These are phyloP conservation scores for Blastobotrys malaysiensis DNA, from an alignment of 1,139 yeast species.

Conservation along the genomic window DNA sequence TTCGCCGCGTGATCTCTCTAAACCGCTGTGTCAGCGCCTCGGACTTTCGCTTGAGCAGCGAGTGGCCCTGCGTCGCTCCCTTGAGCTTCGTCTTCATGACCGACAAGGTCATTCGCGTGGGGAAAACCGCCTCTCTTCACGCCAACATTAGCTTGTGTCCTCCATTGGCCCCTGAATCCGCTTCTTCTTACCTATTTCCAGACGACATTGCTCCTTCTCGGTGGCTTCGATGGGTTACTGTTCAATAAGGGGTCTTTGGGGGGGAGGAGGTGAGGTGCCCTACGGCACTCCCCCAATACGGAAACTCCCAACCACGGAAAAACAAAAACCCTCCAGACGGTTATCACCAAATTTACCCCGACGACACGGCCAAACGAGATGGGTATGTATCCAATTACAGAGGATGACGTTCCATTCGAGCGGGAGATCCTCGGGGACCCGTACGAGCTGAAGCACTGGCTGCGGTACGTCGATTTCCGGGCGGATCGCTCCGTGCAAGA, in stretches of 20 bases:
- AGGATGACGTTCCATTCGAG: constrained; percentile 44
- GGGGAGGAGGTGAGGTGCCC: too few relatives aligned
- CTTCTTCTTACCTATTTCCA: constrained; percentile 6
- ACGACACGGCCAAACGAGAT: neutral
- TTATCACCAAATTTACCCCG: neutral
- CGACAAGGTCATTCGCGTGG: constrained; percentile 96
- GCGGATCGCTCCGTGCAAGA: constrained; percentile 30
- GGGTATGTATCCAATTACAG: constrained; percentile 14
- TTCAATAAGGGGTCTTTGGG: neutral
- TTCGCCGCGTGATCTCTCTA: constrained; percentile 89
- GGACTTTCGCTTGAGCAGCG: constrained; percentile 86
- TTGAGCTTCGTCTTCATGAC: constrained; percentile 91
- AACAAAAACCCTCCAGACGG: neutral
- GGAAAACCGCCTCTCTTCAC: constrained; percentile 54
- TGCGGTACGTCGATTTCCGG: constrained; percentile 44
- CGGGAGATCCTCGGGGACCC: constrained; percentile 43
- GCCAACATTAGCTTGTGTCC: neutral
- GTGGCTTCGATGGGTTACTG: too few relatives aligned
- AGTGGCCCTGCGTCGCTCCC: constrained; percentile 97
- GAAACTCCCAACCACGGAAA: neutral
- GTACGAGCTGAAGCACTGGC: constrained; percentile 46
- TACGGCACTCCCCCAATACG: too few relatives aligned
- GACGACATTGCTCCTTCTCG: constrained; percentile 1
- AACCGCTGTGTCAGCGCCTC: constrained; percentile 95
- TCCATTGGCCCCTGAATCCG: neutral